A percentile compares a stretch with the other conserved stretches of the same genome.
Evolutionary conservation across 73 alveolate genomes (phyloP).

Genomic region (Tetrahymena malaccensis): DNA sequence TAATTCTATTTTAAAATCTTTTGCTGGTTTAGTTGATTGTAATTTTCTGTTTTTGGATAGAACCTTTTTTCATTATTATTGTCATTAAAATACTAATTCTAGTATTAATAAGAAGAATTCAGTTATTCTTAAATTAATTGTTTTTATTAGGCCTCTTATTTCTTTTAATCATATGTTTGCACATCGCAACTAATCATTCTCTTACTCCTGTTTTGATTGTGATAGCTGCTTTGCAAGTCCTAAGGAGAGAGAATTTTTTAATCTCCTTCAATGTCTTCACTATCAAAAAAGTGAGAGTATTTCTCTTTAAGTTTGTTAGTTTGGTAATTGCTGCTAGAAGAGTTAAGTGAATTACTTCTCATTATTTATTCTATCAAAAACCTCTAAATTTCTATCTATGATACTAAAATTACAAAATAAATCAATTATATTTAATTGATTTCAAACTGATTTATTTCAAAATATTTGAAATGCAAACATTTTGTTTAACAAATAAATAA

Average conservation of each 20-base stretch:
- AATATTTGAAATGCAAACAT: no score
- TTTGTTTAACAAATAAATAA: no score
- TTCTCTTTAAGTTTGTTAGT: not conserved
- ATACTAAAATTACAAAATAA: no score
- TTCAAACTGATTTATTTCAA: not conserved
- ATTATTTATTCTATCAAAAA: no score
- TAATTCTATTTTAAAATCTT: not conserved
- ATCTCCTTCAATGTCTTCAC: not conserved
- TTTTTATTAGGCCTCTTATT: not conserved
- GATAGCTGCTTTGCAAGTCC: not conserved
- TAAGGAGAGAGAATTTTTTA: not conserved
- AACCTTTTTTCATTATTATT: not conserved
- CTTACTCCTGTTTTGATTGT: not conserved
- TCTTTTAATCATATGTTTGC: not conserved
- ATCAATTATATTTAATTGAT: not conserved
- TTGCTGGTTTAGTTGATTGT: not conserved
- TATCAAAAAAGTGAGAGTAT: not conserved
- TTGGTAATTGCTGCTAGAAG: not conserved
- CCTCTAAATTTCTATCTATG: no score
- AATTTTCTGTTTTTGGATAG: not conserved
- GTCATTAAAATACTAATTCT: not conserved
- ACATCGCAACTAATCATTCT: not conserved
- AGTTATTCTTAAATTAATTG: not conserved
- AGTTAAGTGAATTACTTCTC: not conserved
- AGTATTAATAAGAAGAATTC: not conserved